Evolutionary conservation across 1,284 basidiomycete species (phyloP), one percentile per base, ranked within the genome.

Genomic region (Melampsora americana): DNA sequence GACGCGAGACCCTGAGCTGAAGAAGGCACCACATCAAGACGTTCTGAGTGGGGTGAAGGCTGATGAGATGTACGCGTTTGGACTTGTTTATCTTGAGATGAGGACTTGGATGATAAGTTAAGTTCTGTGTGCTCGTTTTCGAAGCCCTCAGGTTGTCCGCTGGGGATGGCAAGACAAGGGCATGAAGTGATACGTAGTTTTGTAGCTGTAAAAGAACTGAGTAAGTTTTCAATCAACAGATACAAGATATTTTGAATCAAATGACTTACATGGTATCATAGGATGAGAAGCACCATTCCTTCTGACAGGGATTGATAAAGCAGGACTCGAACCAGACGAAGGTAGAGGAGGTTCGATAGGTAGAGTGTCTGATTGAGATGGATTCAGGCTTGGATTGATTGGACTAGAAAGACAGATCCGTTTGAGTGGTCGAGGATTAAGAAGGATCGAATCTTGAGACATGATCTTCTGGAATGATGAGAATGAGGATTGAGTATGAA

Each of bases 221-320:
- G 53, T 56, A n/a, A 56, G 53, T 20, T n/a, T 16, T 56, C 53
- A n/a, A 56, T 6, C 6, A n/a, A n/a, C 4, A 23, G 14, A 23
- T 28, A 12, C n/a, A 20, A 56, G 53, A 14, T 9, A 14, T 23
- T 28, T 9, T 28, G 18, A 9, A 6, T 28, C 9, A 23, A 23
- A 3, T 9, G 4, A 23, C 20, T 56, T 23, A 56, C 53, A 20
- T n/a, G 53, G n/a, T n/a, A 56, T 28, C 53, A 56, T 56, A n/a
- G 53, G 53, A n/a, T 28, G 53, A 56, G 53, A 56, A n/a, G 53
- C 53, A 28, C 53, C 53, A 28, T 56, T 56, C 28, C 53, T n/a
- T 28, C 53, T 56, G n/a, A 56, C 53, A 6, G 28, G 53, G 20
- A 56, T 56, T 6, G 53, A 23, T 28, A 56, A 56, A 14, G 18